phyloP scores from a whole-genome alignment of 257 asterid genomes.

The Leptodermis oblonga region DNA sequence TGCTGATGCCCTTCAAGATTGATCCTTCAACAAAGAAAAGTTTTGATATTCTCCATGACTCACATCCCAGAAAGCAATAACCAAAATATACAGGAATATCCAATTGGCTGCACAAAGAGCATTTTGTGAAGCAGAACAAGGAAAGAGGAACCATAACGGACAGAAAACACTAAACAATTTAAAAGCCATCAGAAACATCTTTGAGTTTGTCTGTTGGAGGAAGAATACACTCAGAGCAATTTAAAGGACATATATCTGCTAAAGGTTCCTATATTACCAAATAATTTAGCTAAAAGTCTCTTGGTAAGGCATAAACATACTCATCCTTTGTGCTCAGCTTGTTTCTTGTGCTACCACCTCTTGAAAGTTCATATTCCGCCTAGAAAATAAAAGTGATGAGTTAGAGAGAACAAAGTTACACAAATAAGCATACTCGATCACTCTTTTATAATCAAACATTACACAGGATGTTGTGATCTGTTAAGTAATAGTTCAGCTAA shows the following conservation, averaged over 20 bases:
- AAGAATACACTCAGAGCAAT: slow-evolving; percentile 2
- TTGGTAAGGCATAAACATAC: slow-evolving; percentile 46
- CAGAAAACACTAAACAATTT: background rate
- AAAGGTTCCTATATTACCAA: background rate
- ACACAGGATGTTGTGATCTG: background rate
- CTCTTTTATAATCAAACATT: background rate
- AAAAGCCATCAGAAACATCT: background rate
- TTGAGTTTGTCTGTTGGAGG: background rate
- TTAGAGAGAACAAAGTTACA: slow-evolving; percentile 16
- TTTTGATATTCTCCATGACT: background rate
- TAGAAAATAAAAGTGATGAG: slow-evolving; percentile 31
- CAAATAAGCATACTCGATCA: background rate
- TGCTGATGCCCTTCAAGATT: slow-evolving; percentile 90
- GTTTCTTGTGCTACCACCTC: slow-evolving; percentile 57
- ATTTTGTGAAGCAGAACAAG: background rate
- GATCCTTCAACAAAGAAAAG: slow-evolving; percentile 54
- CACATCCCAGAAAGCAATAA: background rate
- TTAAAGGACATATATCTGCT: background rate
- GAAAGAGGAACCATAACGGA: background rate
- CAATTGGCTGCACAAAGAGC: background rate
- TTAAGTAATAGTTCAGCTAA: background rate
- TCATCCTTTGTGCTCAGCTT: slow-evolving; percentile 72
- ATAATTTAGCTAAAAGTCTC: slow-evolving; percentile 2
- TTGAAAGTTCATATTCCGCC: slow-evolving; percentile 77
- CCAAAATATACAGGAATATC: background rate